Evolutionary conservation across 352 stramenopile species (phyloP).

Genomic region (Phytophthora boehmeriae): DNA sequence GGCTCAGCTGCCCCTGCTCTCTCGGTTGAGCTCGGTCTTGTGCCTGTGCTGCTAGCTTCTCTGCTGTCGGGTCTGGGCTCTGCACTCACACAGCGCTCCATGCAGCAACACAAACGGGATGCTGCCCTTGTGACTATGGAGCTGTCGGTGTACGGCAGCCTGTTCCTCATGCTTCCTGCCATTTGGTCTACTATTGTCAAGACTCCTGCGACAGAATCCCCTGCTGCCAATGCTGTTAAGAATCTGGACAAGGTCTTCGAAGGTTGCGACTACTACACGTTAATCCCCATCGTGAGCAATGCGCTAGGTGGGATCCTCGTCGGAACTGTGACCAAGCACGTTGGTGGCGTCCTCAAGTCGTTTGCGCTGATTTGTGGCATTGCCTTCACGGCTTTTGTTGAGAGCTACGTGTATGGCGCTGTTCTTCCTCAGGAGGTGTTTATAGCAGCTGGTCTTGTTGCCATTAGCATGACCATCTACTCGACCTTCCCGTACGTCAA

Average conservation of each 20-base stretch:
- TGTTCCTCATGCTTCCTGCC: slow-evolving; percentile 67
- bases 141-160: slow-evolving; percentile 73
- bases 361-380: slow-evolving; percentile 91
- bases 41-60: slow-evolving; percentile 73
- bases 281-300: slow-evolving; percentile 84
- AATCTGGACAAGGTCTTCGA: slow-evolving; percentile 52
- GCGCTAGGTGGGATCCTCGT: slow-evolving; percentile 85
- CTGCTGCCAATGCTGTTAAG: slow-evolving; percentile 26
- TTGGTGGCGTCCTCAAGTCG: slow-evolving; percentile 91
- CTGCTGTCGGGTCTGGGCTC: slow-evolving; percentile 79
- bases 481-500: slow-evolving; percentile 70
- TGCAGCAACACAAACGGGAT: slow-evolving; percentile 77
- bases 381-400: slow-evolving; percentile 82
- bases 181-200: slow-evolving; percentile 49
- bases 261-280: slow-evolving; percentile 75
- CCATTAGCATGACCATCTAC: slow-evolving; percentile 76
- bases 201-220: slow-evolving; percentile 40
- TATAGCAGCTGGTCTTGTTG: slow-evolving; percentile 71
- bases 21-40: slow-evolving; percentile 66
- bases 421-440: slow-evolving; percentile 69
- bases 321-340: slow-evolving; percentile 88
- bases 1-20: slow-evolving; percentile 18
- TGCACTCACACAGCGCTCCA: slow-evolving; percentile 77
- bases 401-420: slow-evolving; percentile 72
- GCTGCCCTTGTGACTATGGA: slow-evolving; percentile 83